Base-by-base conservation (phyloP, 192 early-diverging fungal genomes). In the Coemansia sp. region DNA sequence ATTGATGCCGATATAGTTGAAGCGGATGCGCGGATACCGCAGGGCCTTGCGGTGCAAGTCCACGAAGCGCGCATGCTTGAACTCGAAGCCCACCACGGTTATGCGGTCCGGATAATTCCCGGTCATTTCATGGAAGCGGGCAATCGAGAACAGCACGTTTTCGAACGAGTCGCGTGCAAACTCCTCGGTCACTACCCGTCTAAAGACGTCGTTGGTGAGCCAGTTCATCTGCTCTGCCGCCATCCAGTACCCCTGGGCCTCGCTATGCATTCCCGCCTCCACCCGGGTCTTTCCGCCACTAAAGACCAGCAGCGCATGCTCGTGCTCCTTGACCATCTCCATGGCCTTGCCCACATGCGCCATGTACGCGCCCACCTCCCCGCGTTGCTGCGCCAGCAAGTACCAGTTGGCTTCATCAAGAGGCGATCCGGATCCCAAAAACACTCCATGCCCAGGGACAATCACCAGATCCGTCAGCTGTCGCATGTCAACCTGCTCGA, bases 141-240 rank as follows among this genome's bases (percentile, higher is more conserved):
- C 80, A 17, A 82, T 64, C 23, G 74, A 74, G 30, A 77, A 82
- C 21, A 82, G 41, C 15, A 82, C 58, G 50, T 82, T 82, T 46
- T 82, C 77, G 40, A 66, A 80, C 41, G 81, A 82, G 56, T 82
- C 81, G 26, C 70, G 67, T 2, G 81, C 76, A 63, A 58, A 70
- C 51, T 82, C 77, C 41, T 82, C 81, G 17, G 80, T 73, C 40
- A 65, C 58, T 30, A 71, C 69, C 26, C 79, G 64, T 32, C 65
- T 64, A 21, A 69, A 69, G 11, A 75, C 61, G 17, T 63, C 59
- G 23, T 47, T 49, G 11, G 63, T 62, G 34, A 76, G 62, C 79
- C 72, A 76, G 20, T 60, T 58, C 66, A 72, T 71, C 20, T 53
- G 56, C 16, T 80, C 71, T 5, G 79, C 79, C 7, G 72, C 68